A percentile compares a stretch with the other conserved stretches of the same genome.
Evolutionary conservation across 345 rosid species (phyloP).

Genomic region (Camelina laxa): DNA sequence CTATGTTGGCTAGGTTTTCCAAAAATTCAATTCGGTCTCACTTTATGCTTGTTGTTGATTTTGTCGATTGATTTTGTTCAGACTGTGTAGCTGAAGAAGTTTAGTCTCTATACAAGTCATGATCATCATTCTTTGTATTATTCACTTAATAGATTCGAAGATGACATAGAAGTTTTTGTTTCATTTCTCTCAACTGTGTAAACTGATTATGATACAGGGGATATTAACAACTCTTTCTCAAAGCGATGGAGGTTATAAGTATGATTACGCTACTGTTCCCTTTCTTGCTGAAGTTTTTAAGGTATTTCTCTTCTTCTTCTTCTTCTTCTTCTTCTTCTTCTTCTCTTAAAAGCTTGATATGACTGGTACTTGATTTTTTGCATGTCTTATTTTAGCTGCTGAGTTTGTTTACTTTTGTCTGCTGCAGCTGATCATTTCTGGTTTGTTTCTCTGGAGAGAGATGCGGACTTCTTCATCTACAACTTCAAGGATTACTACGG

Average conservation of each 20-base stretch:
- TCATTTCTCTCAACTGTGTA: background rate
- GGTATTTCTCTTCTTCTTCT: slow-evolving; percentile 47
- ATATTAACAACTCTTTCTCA: slow-evolving; percentile 94
- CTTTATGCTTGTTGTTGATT: background rate
- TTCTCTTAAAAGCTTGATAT: background rate
- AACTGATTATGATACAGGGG: slow-evolving; percentile 53
- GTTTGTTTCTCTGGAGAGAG: slow-evolving; percentile 84
- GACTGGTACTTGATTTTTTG: background rate
- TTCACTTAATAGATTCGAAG: background rate
- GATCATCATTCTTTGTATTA: background rate
- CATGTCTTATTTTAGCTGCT: background rate
- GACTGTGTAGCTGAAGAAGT: background rate
- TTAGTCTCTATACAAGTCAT: background rate
- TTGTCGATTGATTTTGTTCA: background rate
- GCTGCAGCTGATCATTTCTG: slow-evolving; percentile 76
- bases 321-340: no score
- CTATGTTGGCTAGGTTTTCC: background rate
- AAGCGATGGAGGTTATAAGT: slow-evolving; percentile 74
- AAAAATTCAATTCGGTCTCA: background rate
- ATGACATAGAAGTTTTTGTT: background rate
- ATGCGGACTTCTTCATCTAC: slow-evolving; percentile 50
- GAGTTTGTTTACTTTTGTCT: background rate
- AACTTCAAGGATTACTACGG: slow-evolving; percentile 74
- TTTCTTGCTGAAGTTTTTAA: slow-evolving; percentile 92
- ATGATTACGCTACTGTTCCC: slow-evolving; percentile 94